Base-by-base conservation (phyloP, 106 monocot genomes). In the Gastrodia elata region DNA sequence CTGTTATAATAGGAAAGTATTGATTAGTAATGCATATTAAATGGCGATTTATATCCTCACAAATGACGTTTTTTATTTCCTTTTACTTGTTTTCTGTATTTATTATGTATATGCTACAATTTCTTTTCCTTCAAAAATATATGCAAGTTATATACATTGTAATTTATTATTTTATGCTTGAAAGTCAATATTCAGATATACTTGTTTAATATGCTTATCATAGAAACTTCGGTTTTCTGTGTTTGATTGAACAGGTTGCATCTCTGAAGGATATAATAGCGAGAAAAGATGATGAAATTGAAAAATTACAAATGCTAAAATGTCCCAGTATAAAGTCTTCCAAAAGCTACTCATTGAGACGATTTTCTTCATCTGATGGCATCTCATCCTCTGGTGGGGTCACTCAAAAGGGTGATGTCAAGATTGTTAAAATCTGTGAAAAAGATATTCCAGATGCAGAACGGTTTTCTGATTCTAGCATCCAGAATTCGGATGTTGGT, bases 211-310 rank as follows among this genome's bases (percentile, higher is more conserved):
- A 65, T 65, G 34, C 13, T 34, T 34, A 35, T 16, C 22, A 25
- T 33, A 8, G 4, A 33, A 33, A 15, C 64, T 33, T 65, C 32
- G 4, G 18, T 49, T 39, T n/a, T 5, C 15, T 71, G 26, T 71
- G 4, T 34, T 71, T 56, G n/a, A 36, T 41, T 72, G 38, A 65
- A n/a, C 85, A 98, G 93, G 90, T 93, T 69, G 81, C 80, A 61
- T 88, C 84, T 61, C 85, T 93, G 34, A 98, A 87, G 80, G 93
- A 91, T 38, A 85, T 78, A 73, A 80, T 98, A 80, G 75, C 86
- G 64, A 81, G 75, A 70, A 98, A 93, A 75, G 91, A 93, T 75
- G 88, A 88, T 6, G 93, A 98, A 74, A 91, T 98, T 39, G 91
- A 85, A 78, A 82, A 82, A n/a, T 68, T 98, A 41, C 86, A 83